Percentiles rank a stretch among this genome's conserved stretches.
Evolutionary conservation across 805 yeast genomes (phyloP).

Genomic region (Saturnispora quitensis): DNA sequence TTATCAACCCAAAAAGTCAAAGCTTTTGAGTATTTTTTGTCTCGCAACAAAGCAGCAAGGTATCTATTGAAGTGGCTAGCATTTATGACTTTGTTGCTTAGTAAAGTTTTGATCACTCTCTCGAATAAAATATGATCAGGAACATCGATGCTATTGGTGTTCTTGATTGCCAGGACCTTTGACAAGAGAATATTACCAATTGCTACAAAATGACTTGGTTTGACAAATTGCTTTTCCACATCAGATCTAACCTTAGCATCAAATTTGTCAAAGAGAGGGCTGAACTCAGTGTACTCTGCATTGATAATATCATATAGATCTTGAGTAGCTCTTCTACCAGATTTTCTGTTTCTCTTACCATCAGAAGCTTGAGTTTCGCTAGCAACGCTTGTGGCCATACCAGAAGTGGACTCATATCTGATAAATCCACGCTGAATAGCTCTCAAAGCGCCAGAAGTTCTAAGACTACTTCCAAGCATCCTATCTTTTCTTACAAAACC

Average conservation of each 20-base stretch:
- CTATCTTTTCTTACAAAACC: neutral
- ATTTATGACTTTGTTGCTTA: conserved; percentile 16
- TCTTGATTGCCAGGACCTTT: conserved; percentile 8
- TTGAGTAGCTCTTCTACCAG: conserved; percentile 2
- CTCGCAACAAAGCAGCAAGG: conserved; percentile 17
- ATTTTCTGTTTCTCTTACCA: neutral
- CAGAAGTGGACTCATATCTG: neutral
- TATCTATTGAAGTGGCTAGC: conserved; percentile 22
- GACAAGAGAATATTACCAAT: conserved; percentile 7
- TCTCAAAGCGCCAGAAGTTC: neutral
- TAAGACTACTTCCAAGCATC: neutral
- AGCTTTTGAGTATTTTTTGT: conserved; percentile 20
- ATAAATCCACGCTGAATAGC: neutral
- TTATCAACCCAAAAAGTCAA: conserved; percentile 23
- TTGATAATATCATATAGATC: conserved; percentile 6
- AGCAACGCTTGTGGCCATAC: neutral
- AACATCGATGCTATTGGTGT: conserved; percentile 12
- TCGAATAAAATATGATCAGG: conserved; percentile 18
- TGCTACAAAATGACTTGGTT: neutral
- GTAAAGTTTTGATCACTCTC: conserved; percentile 16
- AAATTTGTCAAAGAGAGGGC: conserved; percentile 11
- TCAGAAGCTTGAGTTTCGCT: neutral
- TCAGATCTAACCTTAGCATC: conserved; percentile 4
- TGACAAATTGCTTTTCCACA: neutral
- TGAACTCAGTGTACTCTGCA: conserved; percentile 10